Base-by-base conservation (phyloP, 345 rosid genomes). In the Turnera subulata region DNA sequence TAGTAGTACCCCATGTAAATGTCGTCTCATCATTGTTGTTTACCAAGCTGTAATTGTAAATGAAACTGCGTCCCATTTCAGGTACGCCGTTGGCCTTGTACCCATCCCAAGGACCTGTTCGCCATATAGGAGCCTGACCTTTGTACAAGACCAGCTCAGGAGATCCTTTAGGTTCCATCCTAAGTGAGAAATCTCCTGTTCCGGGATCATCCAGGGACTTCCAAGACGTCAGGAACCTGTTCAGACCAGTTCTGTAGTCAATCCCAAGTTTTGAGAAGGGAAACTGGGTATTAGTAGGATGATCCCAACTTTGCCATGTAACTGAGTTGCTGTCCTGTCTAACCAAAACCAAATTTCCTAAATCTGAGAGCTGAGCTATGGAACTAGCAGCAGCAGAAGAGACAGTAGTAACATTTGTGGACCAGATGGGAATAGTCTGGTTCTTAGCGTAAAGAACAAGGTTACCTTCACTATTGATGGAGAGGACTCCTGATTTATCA, bases 401-500 rank as follows among this genome's bases (percentile, higher is more conserved):
- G 52, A 20, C 6, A n/a, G n/a, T n/a, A 11, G 63, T 32, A 22
- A 37, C 46, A 33, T 59, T 48, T 5, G 55, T 22, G 22, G 53
- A 35, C 63, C 55, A 48, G 0, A 48, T 17, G 3, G 55, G 63
- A 33, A 3, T 1, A 11, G 5, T 14, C 33, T 22, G 17, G 21
- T 37, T 20, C 8, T 33, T 48, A 3, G 1, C 46, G n/a, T n/a
- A 15, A 18, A 59, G 26, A 14, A 48, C 4, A 16, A 59, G 53
- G 54, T 46, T 48, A 8, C 54, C 63, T 6, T 35, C 45, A 9
- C 17, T 32, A 19, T 19, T 42, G 12, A 62, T 1, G 17, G 44
- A 29, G 22, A 62, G 59, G n/a, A 62, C 39, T 11, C 59, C 66
- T 7, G 53, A 62, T n/a, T 43, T 22, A 4, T 32, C 66, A 15